phyloP scores from a whole-genome alignment of 495 filamentous ascomycete genomes.

The Letharia columbiana region DNA sequence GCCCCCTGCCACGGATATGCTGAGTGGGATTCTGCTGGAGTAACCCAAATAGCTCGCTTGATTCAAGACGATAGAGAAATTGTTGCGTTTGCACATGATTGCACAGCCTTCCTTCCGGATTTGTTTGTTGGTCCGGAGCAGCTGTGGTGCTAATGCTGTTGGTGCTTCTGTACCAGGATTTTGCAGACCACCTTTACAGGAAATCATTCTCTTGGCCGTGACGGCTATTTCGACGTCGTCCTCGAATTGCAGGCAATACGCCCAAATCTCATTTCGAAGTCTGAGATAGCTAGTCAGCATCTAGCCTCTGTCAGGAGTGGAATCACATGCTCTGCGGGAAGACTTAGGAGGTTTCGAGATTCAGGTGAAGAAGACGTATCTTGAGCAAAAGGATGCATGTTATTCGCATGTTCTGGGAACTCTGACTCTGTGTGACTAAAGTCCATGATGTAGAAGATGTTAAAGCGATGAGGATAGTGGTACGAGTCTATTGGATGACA shows the following conservation, averaged over 20 bases:
- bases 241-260: not conserved
- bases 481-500: not conserved
- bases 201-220: not conserved
- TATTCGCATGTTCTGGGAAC: not conserved
- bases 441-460: not conserved
- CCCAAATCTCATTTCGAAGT: slow-evolving; percentile 3
- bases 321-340: slow-evolving; percentile 9
- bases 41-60: slow-evolving; percentile 6
- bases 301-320: not conserved
- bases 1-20: not conserved
- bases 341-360: not conserved
- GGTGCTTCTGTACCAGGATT: not conserved
- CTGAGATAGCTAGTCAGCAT: not conserved
- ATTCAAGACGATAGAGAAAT: not conserved
- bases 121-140: slow-evolving; percentile 5
- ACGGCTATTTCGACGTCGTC: not conserved
- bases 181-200: not conserved
- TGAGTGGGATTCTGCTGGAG: not conserved
- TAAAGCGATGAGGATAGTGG: not conserved
- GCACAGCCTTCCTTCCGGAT: not conserved
- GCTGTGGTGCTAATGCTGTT: not conserved
- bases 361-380: not conserved
- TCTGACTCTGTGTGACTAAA: not conserved
- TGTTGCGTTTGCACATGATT: not conserved
- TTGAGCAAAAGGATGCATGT: not conserved